Conservation (phyloP, 768 basidiomycete genomes). For the Tricholomella constricta region DNA sequence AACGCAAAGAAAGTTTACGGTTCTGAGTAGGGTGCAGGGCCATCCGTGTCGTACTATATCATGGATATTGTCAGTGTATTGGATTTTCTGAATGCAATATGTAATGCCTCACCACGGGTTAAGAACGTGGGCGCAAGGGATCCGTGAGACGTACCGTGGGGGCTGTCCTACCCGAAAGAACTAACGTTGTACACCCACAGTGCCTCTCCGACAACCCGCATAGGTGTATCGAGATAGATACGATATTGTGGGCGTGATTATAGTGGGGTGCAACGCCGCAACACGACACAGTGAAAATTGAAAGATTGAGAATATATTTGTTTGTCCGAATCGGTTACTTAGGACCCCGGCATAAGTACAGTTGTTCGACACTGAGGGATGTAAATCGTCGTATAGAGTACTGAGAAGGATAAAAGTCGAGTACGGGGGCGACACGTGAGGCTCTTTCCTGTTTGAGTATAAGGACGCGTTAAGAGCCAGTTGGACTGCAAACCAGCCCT, state of each 20-base stretch:
- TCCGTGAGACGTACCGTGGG: not conserved
- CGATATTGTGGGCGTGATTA: not conserved
- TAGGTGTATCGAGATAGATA: not conserved
- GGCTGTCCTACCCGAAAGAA: not conserved
- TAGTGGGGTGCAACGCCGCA: not conserved
- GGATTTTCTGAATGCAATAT: not conserved
- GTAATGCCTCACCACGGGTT: no score
- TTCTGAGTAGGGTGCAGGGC: conserved; percentile 10
- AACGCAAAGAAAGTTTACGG: conserved; percentile 53
- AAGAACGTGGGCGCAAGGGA: no score
- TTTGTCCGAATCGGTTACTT: no score
- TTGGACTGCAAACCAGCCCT: not conserved
- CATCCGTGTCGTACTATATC: not conserved
- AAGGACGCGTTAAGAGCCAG: conserved; percentile 3
- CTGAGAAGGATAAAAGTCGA: no score
- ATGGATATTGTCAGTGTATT: not conserved
- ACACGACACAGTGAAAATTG: not conserved
- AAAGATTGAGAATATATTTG: no score
- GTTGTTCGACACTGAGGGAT: no score
- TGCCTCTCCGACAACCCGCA: not conserved
- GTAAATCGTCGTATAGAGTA: no score
- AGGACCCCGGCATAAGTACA: no score
- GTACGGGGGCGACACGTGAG: conserved; percentile 1
- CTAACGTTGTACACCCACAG: not conserved
- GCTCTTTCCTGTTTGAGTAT: conserved; percentile 6